A percentile compares a stretch with the other conserved stretches of the same genome.
These are phyloP conservation scores for Cordyceps javanica DNA, from an alignment of 2,329 filamentous ascomycete genomes.

Conservation along the genomic window DNA sequence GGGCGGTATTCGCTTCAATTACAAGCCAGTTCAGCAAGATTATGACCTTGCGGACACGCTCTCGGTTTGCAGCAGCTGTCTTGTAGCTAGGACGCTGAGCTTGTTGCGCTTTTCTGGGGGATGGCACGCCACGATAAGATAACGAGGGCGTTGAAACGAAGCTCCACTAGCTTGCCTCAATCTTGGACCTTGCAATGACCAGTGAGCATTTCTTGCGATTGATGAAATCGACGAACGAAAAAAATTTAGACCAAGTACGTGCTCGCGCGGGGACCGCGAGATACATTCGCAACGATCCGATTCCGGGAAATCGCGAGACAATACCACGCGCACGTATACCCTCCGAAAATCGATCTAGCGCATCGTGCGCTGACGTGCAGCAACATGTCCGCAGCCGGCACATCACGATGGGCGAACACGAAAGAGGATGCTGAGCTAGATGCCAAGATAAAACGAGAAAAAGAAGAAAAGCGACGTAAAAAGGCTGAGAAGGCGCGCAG, in stretches of 20 bases:
- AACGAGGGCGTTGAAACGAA: background rate
- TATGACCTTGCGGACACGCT: background rate
- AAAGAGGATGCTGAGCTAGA: conserved; percentile 74
- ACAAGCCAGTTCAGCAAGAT: too few species aligned
- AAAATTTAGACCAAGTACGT: background rate
- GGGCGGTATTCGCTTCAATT: background rate
- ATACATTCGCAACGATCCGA: background rate
- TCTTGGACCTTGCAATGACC: background rate
- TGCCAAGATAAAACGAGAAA: conserved; percentile 68
- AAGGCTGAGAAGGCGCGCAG: conserved; percentile 77
- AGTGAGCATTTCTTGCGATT: background rate
- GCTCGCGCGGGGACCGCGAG: background rate
- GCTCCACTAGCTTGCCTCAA: conserved; percentile 6
- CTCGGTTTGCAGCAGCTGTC: background rate
- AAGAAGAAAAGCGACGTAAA: conserved; percentile 79
- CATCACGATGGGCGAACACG: conserved; percentile 83
- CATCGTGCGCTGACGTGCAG: background rate
- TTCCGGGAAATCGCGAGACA: background rate
- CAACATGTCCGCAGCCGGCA: conserved; percentile 52
- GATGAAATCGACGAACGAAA: background rate
- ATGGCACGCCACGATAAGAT: conserved; percentile 4
- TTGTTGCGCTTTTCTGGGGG: background rate
- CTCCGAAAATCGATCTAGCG: background rate
- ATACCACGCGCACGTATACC: conserved; percentile 3
- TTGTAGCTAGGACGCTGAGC: conserved; percentile 12